phyloP scores from a whole-genome alignment of 768 basidiomycete species.

The Suillus weaverae region DNA sequence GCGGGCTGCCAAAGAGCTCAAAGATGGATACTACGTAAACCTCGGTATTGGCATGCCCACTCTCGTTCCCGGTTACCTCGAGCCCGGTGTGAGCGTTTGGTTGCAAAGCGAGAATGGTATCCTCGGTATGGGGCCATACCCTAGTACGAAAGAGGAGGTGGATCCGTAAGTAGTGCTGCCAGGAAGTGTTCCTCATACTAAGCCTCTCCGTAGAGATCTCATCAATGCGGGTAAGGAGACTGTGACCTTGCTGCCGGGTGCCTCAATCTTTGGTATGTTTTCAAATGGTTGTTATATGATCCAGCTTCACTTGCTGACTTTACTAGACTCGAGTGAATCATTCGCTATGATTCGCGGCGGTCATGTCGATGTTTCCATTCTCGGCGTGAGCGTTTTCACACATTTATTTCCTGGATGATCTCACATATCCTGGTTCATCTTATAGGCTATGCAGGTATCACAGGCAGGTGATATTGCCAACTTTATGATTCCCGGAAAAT shows the following conservation, averaged over 20 bases:
- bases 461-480: constrained; percentile 93
- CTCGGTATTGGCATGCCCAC: constrained; percentile 92
- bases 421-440: constrained; percentile 9
- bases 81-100: constrained; percentile 78
- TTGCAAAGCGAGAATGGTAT: constrained; percentile 91
- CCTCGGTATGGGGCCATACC: constrained; percentile 89
- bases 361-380: constrained; percentile 90
- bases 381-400: constrained; percentile 62
- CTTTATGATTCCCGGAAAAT: constrained; percentile 97
- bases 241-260: constrained; percentile 88
- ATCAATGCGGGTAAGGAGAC: constrained; percentile 97
- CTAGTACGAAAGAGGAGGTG: constrained; percentile 65
- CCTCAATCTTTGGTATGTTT: constrained; percentile 80
- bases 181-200: constrained; percentile 8
- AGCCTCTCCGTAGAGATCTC: constrained; percentile 58
- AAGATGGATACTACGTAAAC: constrained; percentile 86
- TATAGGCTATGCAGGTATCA: constrained; percentile 91
- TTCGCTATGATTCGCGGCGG: constrained; percentile 99
- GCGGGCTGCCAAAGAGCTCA: constrained; percentile 87
- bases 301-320: constrained; percentile 3
- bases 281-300: neutral
- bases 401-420: neutral
- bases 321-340: constrained; percentile 82
- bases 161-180: constrained; percentile 61
- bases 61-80: constrained; percentile 77